Conservation (phyloP, 129 eudicot genomes). For the Lactuca saligna region DNA sequence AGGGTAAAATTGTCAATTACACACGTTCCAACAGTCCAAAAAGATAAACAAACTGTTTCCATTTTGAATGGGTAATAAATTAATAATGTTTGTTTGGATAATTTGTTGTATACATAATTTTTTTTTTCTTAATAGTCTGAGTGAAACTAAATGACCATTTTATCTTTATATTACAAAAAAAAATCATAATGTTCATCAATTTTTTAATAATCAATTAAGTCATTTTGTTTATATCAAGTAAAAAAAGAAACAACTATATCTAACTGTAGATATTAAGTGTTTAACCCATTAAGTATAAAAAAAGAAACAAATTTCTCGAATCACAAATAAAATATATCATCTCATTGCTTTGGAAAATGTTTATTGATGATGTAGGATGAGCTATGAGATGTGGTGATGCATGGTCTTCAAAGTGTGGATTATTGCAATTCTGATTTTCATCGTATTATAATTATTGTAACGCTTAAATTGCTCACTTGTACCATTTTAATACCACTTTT, state of each 20-base stretch:
- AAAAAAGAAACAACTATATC: too few species aligned
- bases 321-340: background rate
- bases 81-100: too few species aligned
- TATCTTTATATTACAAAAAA: too few species aligned
- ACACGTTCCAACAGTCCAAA: too few species aligned
- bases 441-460: slow-evolving; percentile 18
- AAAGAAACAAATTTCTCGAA: background rate
- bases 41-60: too few species aligned
- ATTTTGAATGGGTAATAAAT: too few species aligned
- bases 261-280: background rate
- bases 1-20: background rate
- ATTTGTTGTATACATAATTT: too few species aligned
- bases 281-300: background rate
- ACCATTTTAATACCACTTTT: slow-evolving; percentile 4
- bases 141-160: too few species aligned
- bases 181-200: too few species aligned
- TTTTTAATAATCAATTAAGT: too few species aligned
- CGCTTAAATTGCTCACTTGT: slow-evolving; percentile 10
- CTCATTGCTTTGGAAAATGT: slow-evolving; percentile 10
- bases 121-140: too few species aligned
- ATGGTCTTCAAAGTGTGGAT: background rate
- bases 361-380: slow-evolving; percentile 56
- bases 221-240: too few species aligned
- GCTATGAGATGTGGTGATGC: slow-evolving; percentile 31
- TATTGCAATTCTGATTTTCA: slow-evolving; percentile 6